Conservation (phyloP, 441 rosid species). For the Adansonia rubrostipa region DNA sequence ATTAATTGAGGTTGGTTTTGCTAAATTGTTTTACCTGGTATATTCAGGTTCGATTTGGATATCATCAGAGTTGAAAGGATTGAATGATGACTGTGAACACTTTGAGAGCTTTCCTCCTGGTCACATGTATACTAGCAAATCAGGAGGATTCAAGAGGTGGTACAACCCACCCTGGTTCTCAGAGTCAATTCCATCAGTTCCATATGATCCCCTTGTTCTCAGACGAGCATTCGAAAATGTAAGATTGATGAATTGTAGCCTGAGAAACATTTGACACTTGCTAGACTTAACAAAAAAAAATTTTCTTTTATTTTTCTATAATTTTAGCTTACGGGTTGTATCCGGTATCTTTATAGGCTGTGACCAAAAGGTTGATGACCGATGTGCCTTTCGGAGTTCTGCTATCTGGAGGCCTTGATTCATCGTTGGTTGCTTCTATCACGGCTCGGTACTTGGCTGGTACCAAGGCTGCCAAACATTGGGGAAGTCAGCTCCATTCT, state of each 20-base stretch:
- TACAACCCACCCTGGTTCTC: constrained; percentile 87
- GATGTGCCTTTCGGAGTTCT: constrained; percentile 92
- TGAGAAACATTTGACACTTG: too few relatives aligned
- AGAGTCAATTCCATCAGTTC: constrained; percentile 62
- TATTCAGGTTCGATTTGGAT: constrained; percentile 71
- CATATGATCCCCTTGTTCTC: constrained; percentile 79
- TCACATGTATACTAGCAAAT: constrained; percentile 80
- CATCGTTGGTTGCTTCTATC: constrained; percentile 80
- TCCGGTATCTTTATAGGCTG: constrained; percentile 54
- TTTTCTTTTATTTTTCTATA: not conserved
- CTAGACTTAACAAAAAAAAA: too few relatives aligned
- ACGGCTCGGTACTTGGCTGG: constrained; percentile 76
- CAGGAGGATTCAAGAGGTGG: constrained; percentile 73
- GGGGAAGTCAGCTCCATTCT: constrained; percentile 83
- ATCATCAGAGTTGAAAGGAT: constrained; percentile 79
- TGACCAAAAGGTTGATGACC: constrained; percentile 80
- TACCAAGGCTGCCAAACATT: constrained; percentile 68
- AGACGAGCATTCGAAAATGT: constrained; percentile 74
- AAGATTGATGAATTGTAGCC: not conserved
- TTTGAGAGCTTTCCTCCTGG: constrained; percentile 87
- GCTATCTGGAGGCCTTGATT: constrained; percentile 89
- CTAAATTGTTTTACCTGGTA: too few relatives aligned
- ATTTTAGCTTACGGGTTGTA: not conserved
- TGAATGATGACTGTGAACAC: constrained; percentile 85
- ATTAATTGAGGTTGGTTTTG: too few relatives aligned